Evolutionary conservation across 2,329 filamentous ascomycete genomes (phyloP).

Genomic region (Apiospora sp.): DNA sequence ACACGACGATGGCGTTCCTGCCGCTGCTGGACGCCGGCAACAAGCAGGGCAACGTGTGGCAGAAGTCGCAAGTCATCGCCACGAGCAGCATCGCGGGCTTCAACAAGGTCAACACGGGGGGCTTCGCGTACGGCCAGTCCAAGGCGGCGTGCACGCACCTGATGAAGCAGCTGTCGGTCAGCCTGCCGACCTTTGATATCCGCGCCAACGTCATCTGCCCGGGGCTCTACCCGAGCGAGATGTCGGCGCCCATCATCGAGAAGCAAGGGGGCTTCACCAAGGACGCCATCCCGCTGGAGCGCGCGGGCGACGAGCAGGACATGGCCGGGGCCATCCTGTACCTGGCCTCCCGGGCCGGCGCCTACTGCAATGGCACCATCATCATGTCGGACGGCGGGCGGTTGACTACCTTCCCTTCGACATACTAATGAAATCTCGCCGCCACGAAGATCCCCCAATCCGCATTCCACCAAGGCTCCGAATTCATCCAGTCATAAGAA

Average conservation of each 20-base stretch:
- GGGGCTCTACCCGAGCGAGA: conserved; percentile 67
- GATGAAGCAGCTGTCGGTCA: conserved; percentile 74
- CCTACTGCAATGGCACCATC: conserved; percentile 70
- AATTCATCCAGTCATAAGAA: background rate
- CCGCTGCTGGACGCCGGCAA: conserved; percentile 73
- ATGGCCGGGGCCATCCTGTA: conserved; percentile 72
- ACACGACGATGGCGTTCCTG: conserved; percentile 75
- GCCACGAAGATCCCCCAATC: background rate
- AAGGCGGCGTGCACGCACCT: conserved; percentile 80
- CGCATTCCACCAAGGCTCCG: background rate
- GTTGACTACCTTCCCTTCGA: conserved; percentile 61
- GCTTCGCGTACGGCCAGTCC: conserved; percentile 79
- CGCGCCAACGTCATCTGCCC: conserved; percentile 58
- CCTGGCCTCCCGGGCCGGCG: conserved; percentile 69
- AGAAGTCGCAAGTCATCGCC: conserved; percentile 69
- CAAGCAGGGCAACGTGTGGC: conserved; percentile 63
- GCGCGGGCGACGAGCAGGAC: conserved; percentile 68
- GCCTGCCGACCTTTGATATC: conserved; percentile 69
- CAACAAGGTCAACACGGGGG: conserved; percentile 75
- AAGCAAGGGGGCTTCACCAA: conserved; percentile 49
- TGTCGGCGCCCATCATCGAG: conserved; percentile 60
- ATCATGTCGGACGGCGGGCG: conserved; percentile 71
- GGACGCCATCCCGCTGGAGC: conserved; percentile 61
- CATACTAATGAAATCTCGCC: conserved; percentile 55
- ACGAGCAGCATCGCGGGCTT: conserved; percentile 79